Conservation (phyloP, 225 moss, liverwort and hornwort genomes). For the Bryum argenteum region DNA sequence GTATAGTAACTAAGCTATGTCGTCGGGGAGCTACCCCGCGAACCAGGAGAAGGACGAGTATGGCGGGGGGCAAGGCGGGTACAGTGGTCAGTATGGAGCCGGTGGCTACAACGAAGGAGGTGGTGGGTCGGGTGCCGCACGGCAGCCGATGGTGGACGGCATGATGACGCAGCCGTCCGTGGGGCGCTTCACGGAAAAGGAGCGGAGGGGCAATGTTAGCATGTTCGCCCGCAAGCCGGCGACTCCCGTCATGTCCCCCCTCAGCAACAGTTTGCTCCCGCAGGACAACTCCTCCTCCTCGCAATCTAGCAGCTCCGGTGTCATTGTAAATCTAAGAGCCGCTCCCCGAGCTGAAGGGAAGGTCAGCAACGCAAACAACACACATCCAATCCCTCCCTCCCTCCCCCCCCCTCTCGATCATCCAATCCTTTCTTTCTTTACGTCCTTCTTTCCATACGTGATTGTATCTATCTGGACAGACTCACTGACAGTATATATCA, state of each 20-base stretch:
- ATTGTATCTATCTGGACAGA: no score
- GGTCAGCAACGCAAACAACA: constrained; percentile 21
- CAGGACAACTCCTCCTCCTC: constrained; percentile 16
- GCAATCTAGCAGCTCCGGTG: constrained; percentile 32
- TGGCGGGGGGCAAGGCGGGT: constrained; percentile 3
- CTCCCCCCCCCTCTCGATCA: no score
- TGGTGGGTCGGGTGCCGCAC: no score
- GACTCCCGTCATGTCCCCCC: constrained; percentile 24
- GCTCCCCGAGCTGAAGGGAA: constrained; percentile 10
- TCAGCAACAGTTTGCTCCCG: constrained; percentile 20
- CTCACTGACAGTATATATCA: no score
- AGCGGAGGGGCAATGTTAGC: neutral
- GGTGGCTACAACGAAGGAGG: neutral
- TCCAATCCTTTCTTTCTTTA: no score
- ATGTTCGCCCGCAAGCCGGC: constrained; percentile 37
- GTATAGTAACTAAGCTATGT: neutral
- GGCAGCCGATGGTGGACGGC: constrained; percentile 28
- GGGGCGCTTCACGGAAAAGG: constrained; percentile 41
- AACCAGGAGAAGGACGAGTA: constrained; percentile 4
- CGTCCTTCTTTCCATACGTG: no score
- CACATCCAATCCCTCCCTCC: no score
- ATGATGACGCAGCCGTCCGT: constrained; percentile 50
- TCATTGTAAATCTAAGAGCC: constrained; percentile 51
- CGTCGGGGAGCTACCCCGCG: neutral
- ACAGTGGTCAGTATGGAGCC: neutral